Base-by-base conservation (phyloP, 805 yeast genomes). In the Ogataea methanolica region DNA sequence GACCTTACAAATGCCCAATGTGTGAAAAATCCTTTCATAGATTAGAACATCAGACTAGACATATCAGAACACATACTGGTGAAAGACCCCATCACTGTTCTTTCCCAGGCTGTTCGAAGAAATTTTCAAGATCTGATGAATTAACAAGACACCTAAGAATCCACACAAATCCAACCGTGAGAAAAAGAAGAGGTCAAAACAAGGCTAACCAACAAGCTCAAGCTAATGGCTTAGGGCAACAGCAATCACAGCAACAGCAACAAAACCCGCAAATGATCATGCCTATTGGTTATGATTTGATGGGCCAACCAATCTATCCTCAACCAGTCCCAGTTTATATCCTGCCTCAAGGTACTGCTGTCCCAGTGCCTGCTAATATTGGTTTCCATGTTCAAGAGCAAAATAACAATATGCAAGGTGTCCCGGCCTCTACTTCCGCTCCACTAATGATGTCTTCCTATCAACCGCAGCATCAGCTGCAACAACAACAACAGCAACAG, bases 31-130 rank as follows among this genome's bases (percentile, higher is more conserved):
- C 88, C 0, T 85, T 85, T 61, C 88, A 83, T 60, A 71, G 92
- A 48, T 63, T 85, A 39, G 92, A 85, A 58, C 92, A 85, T 64
- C 89, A 83, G 60, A 83, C 90, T 8, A 74, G 92, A 58, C 92
- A 85, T 58, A 82, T 85, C 49, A 70, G 91, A 58, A 85, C 90
- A 12, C 92, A 85, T 59, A 85, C 92, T 0, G 92, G 92, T 23
- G 91, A 85, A 59, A 84, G 82, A 61, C 92, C 92, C 3, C 90
- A 85, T 63, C 76, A 75, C n/a, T 85, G 91, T 65, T 75, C 80
- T 26, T 85, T 74, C 54, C 85, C 85, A 0, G 86, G 86, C 0
- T 85, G 92, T 62, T 69, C 73, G 47, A 85, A 85, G 66, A 72
- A 76, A 50, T 85, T 85, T 58, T 76, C 85, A 41, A 69, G 92